Base-by-base conservation (phyloP, 2,329 filamentous ascomycete species). In the Aspergillus chevalieri region DNA sequence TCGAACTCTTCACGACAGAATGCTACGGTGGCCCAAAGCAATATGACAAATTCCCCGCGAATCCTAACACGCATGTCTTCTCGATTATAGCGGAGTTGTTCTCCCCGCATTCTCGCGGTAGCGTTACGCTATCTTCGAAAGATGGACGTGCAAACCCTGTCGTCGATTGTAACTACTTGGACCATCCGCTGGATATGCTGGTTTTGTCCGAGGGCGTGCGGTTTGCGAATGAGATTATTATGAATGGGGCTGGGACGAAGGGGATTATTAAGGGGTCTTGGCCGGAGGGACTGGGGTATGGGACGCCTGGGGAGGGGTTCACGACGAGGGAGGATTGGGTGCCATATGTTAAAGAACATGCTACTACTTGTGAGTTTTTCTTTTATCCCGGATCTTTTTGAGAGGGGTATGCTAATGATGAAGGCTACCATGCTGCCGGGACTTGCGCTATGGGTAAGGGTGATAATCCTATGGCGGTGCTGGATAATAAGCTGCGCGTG, bases 1-100 rank as follows among this genome's bases (percentile, higher is more conserved):
- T 83, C 44, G 82, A 85, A 57, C 78, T 83, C 64, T 84, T 83
- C 66, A 80, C 74, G 28, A 83, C 81, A 0, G 81, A 84, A 59
- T 79, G 78, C 57, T 83, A 83, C 54, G 79, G 79, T 3, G 79
- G 79, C 0, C 80, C 81, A 0, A 81, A 80, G 54, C 78, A 82
- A 51, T 83, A 74, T 52, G 67, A 72, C 17, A 66, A 81, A 34
- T 78, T 76, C 47, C 81, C 81, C 0, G 65, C 72, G 2, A 72
- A 81, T 41, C 38, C 7, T 3, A 68, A 74, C 15, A 73, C 82
- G 48, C 72, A 80, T 52, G 76, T 75, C 0, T 85, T 85, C 53
- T 75, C 76, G 6, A 76, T 84, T 54, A 79, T 82, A 46, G 73
- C 75, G 0, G 75, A 83, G 59, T 71, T 84, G 0, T 83, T 83